These are phyloP conservation scores for Aotearoamyces nothofagi DNA, from an alignment of 2,329 filamentous ascomycete species.

Conservation along the genomic window DNA sequence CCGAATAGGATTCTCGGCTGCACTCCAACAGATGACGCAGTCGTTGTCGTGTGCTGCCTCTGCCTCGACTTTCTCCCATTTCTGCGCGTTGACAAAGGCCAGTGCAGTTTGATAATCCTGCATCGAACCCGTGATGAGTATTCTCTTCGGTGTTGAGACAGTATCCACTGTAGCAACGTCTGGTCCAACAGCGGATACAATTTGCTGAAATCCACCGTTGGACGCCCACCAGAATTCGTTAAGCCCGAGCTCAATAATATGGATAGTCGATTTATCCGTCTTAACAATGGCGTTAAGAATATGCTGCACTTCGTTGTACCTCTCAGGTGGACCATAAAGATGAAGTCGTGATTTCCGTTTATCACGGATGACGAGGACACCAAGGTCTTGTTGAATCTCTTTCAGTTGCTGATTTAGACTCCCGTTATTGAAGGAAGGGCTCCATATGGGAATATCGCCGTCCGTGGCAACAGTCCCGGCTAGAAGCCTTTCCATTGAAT, in stretches of 20 bases:
- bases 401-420: conserved; percentile 6
- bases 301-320: conserved; percentile 7
- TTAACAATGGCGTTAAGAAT: conserved; percentile 8
- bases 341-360: conserved; percentile 16
- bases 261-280: conserved; percentile 1
- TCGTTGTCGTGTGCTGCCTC: conserved; percentile 3
- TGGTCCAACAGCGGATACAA: conserved; percentile 14
- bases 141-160: conserved; percentile 17
- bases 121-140: conserved; percentile 12
- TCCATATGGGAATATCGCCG: conserved; percentile 18
- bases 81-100: too few species aligned
- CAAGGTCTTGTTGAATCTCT: conserved; percentile 2
- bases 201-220: conserved; percentile 18
- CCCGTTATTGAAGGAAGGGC: conserved; percentile 11
- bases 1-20: conserved; percentile 21
- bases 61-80: neutral
- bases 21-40: conserved; percentile 23
- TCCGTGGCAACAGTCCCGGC: conserved; percentile 17
- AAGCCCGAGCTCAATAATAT: conserved; percentile 15
- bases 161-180: conserved; percentile 20
- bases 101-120: conserved; percentile 3
- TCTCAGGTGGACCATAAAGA: conserved; percentile 14
- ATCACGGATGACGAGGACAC: conserved; percentile 18
- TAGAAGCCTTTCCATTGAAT: conserved; percentile 19
- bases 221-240: conserved; percentile 18